phyloP scores from a whole-genome alignment of 2,329 filamentous ascomycete species.

The Furcasterigmium furcatum region DNA sequence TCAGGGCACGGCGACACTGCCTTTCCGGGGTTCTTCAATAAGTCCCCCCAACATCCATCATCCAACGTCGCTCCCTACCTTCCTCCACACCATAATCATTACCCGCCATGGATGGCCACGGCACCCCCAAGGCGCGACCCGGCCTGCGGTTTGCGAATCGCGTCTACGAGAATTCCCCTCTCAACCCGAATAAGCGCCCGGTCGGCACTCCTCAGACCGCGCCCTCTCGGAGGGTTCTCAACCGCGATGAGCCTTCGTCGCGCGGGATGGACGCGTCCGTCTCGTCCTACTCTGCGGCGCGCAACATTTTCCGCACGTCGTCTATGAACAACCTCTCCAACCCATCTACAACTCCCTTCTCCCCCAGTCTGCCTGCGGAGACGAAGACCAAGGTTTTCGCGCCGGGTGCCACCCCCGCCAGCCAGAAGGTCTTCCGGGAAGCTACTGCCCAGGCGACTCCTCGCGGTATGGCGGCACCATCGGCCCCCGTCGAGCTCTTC shows the following conservation, averaged over 20 bases:
- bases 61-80: background rate
- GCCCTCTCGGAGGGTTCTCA: slow-evolving; percentile 30
- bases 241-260: slow-evolving; percentile 29
- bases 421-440: slow-evolving; percentile 38
- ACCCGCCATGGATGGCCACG: slow-evolving; percentile 16
- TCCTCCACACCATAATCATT: background rate
- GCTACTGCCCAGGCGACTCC: slow-evolving; percentile 43
- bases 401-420: slow-evolving; percentile 38
- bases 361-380: slow-evolving; percentile 40
- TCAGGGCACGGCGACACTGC: slow-evolving; percentile 2
- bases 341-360: slow-evolving; percentile 31
- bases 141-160: slow-evolving; percentile 41
- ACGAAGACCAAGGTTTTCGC: slow-evolving; percentile 46
- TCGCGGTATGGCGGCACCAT: slow-evolving; percentile 46
- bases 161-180: slow-evolving; percentile 34
- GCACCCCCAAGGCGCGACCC: slow-evolving; percentile 35
- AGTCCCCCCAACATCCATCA: slow-evolving; percentile 5
- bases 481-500: slow-evolving; percentile 49
- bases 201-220: slow-evolving; percentile 33
- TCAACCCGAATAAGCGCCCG: slow-evolving; percentile 23
- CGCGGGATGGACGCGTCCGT: slow-evolving; percentile 28
- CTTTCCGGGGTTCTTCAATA: slow-evolving; percentile 5
- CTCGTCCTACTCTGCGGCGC: slow-evolving; percentile 17
- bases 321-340: slow-evolving; percentile 24
- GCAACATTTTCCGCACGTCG: slow-evolving; percentile 40